Evolutionary conservation across 1,284 basidiomycete species (phyloP).

Genomic region (Nidula niveotomentosa): DNA sequence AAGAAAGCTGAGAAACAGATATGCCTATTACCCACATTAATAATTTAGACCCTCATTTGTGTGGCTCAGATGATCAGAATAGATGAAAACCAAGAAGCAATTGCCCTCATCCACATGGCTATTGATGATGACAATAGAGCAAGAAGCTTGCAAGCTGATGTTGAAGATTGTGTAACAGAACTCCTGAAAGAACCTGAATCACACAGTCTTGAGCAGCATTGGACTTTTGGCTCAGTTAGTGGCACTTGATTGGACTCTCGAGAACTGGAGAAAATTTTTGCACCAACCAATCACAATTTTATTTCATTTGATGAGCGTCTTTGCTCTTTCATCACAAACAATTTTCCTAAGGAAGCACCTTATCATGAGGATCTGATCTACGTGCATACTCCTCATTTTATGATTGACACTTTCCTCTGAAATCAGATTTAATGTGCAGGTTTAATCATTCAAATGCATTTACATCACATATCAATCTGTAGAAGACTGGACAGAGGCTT

Average conservation of each 20-base stretch:
- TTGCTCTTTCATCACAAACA: slow-evolving; percentile 10
- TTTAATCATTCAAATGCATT: slow-evolving; percentile 17
- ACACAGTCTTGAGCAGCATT: slow-evolving; percentile 4
- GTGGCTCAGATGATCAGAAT: slow-evolving; percentile 8
- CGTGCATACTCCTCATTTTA: slow-evolving; percentile 3
- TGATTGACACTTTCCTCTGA: neutral
- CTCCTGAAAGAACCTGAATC: neutral
- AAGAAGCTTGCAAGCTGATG: slow-evolving; percentile 3
- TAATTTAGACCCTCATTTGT: neutral
- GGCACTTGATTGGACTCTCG: slow-evolving; percentile 3
- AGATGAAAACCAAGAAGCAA: slow-evolving; percentile 14
- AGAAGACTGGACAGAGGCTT: slow-evolving; percentile 18
- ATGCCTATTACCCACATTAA: neutral
- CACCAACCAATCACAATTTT: slow-evolving; percentile 7
- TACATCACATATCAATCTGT: slow-evolving; percentile 19
- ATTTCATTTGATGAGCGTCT: slow-evolving; percentile 9
- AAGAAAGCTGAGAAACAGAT: slow-evolving; percentile 20
- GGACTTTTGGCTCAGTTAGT: slow-evolving; percentile 9
- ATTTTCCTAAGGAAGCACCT: slow-evolving; percentile 11
- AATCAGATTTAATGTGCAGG: slow-evolving; percentile 7
- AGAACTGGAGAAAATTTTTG: slow-evolving; percentile 4
- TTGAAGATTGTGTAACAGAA: neutral
- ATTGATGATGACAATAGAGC: neutral
- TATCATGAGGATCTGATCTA: slow-evolving; percentile 11
- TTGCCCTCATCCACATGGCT: slow-evolving; percentile 3